Base-by-base conservation (phyloP, 352 stramenopile species). In the Saprolegnia parasitica region DNA sequence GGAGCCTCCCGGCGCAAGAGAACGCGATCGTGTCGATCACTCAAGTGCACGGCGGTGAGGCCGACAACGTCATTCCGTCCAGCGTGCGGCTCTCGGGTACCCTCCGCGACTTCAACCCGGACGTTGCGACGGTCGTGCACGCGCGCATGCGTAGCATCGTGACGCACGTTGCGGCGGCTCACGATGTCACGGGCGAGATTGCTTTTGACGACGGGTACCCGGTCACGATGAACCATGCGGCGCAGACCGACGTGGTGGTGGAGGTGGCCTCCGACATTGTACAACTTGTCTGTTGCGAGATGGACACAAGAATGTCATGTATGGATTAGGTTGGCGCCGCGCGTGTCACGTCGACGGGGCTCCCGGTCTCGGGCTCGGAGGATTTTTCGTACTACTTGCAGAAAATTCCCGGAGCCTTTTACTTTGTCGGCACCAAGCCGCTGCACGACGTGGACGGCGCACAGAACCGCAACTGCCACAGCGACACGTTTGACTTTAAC, bases 41-140 rank as follows among this genome's bases (percentile, higher is more conserved):
- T 10, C 86, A 92, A 67, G 93, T 99, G 67, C 78, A 87, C 35
- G 90, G 81, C 26, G 96, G 95, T 29, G 86, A 96, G 55, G 93
- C 92, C 6, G 97, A 97, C 75, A 99, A 99, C 76, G 90, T 98
- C 67, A 98, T 99, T 72, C 92, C 96, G 18, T 79, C 78, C 0
- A 84, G 74, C 13, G 92, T 86, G 8, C 78, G 78, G 8, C 73
- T 99, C 11, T 82, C 76, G 11, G 95, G 96, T 23, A 99, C 96
- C 15, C 96, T 98, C 70, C 91, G 96, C 6, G 87, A 93, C 60
- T 93, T 99, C 47, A 91, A 92, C 71, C 80, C 90, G 9, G 80
- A 95, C 66, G 82, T 91, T 37, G 80, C 95, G 16, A 74, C 89
- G 57, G 82, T 77, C 26, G 84, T 99, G 63, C 86, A 94, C 64